Percentiles rank a stretch among this genome's conserved stretches.
Conservation (phyloP, 1,284 basidiomycete species). For the Puccinia horiana region DNA sequence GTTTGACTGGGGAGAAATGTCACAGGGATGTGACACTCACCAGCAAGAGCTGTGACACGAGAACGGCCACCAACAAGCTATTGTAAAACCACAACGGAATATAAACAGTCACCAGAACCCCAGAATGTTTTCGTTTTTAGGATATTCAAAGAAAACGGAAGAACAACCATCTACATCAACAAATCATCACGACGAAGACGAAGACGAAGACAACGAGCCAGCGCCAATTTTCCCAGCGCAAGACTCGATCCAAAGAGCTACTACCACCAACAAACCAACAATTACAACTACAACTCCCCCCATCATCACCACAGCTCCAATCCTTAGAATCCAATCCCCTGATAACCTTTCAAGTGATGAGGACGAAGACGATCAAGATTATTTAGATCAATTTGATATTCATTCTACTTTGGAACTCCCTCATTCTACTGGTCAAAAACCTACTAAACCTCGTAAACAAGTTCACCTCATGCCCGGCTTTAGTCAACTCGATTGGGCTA, state of each 20-base stretch:
- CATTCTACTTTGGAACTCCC: neutral
- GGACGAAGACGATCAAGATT: neutral
- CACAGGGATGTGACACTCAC: neutral
- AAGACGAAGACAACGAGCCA: neutral
- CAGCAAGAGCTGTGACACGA: neutral
- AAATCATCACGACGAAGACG: neutral
- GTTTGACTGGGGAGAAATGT: too few species aligned
- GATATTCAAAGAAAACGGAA: neutral
- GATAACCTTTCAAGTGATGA: constrained; percentile 11
- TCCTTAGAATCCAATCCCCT: neutral
- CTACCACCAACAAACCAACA: neutral
- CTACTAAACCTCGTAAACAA: constrained; percentile 64
- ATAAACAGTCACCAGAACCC: too few species aligned
- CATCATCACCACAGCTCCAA: neutral
- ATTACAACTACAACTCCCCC: neutral
- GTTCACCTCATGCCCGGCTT: constrained; percentile 88
- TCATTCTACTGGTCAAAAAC: constrained; percentile 25
- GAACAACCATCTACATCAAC: neutral
- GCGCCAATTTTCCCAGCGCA: constrained; percentile 28
- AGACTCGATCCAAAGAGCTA: constrained; percentile 32
- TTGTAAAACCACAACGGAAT: too few species aligned
- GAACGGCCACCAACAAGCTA: too few species aligned
- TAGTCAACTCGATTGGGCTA: constrained; percentile 92
- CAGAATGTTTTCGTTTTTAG: constrained; percentile 18
- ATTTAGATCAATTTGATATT: neutral